These are phyloP conservation scores for Magnaporthales sp. DNA, from an alignment of 2,329 filamentous ascomycete species.

Conservation along the genomic window DNA sequence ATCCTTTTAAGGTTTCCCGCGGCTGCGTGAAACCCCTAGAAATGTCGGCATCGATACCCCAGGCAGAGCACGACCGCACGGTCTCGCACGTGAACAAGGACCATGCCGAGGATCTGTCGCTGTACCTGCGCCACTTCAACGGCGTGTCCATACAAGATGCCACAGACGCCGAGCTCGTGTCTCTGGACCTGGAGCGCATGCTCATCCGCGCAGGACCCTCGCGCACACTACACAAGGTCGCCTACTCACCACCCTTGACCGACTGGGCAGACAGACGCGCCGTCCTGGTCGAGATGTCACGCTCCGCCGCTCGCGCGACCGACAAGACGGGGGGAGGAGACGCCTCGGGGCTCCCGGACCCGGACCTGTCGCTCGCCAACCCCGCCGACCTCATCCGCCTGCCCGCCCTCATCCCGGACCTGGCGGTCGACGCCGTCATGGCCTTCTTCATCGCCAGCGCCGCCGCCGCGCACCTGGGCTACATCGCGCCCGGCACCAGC, in stretches of 20 bases:
- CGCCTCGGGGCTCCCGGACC: neutral
- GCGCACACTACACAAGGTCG: slow-evolving; percentile 39
- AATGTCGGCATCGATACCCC: slow-evolving; percentile 4
- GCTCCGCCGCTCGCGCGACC: slow-evolving; percentile 42
- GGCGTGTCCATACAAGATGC: slow-evolving; percentile 37
- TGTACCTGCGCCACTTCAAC: slow-evolving; percentile 70
- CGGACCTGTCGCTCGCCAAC: slow-evolving; percentile 24
- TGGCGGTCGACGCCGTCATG: slow-evolving; percentile 45
- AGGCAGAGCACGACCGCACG: slow-evolving; percentile 23
- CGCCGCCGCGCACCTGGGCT: slow-evolving; percentile 31
- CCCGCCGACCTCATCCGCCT: slow-evolving; percentile 28
- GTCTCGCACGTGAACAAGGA: slow-evolving; percentile 82
- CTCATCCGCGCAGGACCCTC: slow-evolving; percentile 39
- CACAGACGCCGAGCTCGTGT: slow-evolving; percentile 45
- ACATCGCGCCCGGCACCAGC: slow-evolving; percentile 34
- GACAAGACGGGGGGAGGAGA: too few species aligned
- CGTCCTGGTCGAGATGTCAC: slow-evolving; percentile 63
- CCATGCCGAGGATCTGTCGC: slow-evolving; percentile 63
- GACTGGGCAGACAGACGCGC: slow-evolving; percentile 58
- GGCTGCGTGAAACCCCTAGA: too few species aligned
- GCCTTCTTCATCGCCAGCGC: slow-evolving; percentile 44
- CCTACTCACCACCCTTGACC: slow-evolving; percentile 63
- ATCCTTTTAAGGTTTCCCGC: too few species aligned
- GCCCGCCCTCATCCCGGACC: slow-evolving; percentile 31
- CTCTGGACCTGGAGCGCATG: slow-evolving; percentile 57